Evolutionary conservation across 2,329 filamentous ascomycete genomes (phyloP).

Genomic region (Coniochaeta sp.): DNA sequence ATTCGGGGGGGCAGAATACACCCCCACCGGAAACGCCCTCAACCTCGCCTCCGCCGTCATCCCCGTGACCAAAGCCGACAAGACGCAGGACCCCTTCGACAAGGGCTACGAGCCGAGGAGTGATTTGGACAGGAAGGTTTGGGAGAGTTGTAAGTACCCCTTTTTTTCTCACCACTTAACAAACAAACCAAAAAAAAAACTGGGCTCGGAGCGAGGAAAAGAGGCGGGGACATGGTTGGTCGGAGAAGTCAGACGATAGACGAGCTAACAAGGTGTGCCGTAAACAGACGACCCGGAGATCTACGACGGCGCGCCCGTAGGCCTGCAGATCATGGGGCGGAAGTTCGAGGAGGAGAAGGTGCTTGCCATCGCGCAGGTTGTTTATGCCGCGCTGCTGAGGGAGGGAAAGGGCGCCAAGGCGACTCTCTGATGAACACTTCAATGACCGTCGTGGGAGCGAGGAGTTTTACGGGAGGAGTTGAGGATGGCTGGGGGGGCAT

Average conservation of each 20-base stretch:
- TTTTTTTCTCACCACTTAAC: too few species aligned
- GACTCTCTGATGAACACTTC: too few species aligned
- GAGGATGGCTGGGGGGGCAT: too few species aligned
- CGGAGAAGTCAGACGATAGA: too few species aligned
- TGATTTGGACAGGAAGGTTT: slow-evolving; percentile 33
- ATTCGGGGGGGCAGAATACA: not conserved
- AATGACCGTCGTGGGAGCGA: too few species aligned
- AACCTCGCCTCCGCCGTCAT: slow-evolving; percentile 49
- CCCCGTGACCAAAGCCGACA: slow-evolving; percentile 48
- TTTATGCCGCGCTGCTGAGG: slow-evolving; percentile 13
- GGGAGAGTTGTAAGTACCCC: slow-evolving; percentile 37
- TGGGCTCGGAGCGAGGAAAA: too few species aligned
- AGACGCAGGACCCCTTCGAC: slow-evolving; percentile 36
- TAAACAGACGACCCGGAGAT: slow-evolving; percentile 39
- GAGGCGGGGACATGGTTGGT: too few species aligned
- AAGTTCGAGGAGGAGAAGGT: slow-evolving; percentile 45
- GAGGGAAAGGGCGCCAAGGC: not conserved
- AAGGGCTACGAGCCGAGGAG: slow-evolving; percentile 29
- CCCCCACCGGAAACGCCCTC: slow-evolving; percentile 39
- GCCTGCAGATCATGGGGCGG: slow-evolving; percentile 39
- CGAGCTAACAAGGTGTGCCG: too few species aligned
- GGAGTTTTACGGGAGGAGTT: too few species aligned
- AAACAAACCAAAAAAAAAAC: too few species aligned
- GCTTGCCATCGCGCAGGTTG: slow-evolving; percentile 30
- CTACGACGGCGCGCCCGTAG: slow-evolving; percentile 39